Evolutionary conservation across 2,329 filamentous ascomycete species (phyloP).

Genomic region (Dactylellina drechsleri): DNA sequence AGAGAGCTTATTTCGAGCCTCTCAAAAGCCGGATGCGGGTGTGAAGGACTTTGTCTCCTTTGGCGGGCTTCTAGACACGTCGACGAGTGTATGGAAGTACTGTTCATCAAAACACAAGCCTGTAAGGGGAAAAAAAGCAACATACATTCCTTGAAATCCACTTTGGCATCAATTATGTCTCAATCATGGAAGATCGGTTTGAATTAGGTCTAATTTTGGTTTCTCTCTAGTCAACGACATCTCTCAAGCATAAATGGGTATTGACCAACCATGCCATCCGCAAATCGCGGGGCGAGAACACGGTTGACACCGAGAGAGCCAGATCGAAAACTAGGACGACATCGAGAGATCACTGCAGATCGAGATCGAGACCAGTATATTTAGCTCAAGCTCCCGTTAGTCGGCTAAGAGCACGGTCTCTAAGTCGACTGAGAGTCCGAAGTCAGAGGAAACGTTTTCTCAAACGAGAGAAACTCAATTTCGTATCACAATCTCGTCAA

Average conservation of each 20-base stretch:
- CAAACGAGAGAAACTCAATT: slow-evolving; percentile 23
- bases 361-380: background rate
- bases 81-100: slow-evolving; percentile 28
- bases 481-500: slow-evolving; percentile 35
- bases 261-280: slow-evolving; percentile 1
- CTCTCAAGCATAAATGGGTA: slow-evolving; percentile 27
- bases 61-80: slow-evolving; percentile 7
- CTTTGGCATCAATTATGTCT: background rate
- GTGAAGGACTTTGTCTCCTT: slow-evolving; percentile 5
- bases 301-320: slow-evolving; percentile 9
- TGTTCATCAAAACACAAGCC: slow-evolving; percentile 17
- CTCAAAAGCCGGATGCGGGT: slow-evolving; percentile 29
- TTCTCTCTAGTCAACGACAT: slow-evolving; percentile 27
- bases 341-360: slow-evolving; percentile 8
- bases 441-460: slow-evolving; percentile 18
- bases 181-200: background rate
- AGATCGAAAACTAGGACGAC: slow-evolving; percentile 12
- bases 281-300: slow-evolving; percentile 12
- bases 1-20: slow-evolving; percentile 16
- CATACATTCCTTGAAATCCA: background rate
- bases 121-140: slow-evolving; percentile 26
- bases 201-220: slow-evolving; percentile 1
- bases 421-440: slow-evolving; percentile 28
- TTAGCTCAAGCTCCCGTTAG: slow-evolving; percentile 5
- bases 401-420: slow-evolving; percentile 22